phyloP scores from a whole-genome alignment of 2,329 filamentous ascomycete species.

The Aspergillus felis region DNA sequence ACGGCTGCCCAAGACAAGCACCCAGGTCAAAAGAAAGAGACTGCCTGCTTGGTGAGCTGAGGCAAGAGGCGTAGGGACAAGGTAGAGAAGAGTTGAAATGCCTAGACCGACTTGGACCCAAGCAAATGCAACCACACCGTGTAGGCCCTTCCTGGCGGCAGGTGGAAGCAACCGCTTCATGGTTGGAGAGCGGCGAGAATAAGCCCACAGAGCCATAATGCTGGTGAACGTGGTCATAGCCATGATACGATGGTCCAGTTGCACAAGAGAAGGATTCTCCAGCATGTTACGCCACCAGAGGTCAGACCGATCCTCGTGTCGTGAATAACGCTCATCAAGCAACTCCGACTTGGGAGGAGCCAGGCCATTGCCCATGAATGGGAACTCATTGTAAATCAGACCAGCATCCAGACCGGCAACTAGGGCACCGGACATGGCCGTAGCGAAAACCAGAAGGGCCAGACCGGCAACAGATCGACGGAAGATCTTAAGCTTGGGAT shows the following conservation, averaged over 20 bases:
- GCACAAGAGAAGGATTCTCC: constrained; percentile 92
- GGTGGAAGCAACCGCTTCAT: constrained; percentile 57
- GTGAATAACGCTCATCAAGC: constrained; percentile 79
- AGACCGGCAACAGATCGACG: constrained; percentile 68
- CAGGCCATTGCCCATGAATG: constrained; percentile 83
- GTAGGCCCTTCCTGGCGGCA: constrained; percentile 63
- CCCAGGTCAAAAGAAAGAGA: constrained; percentile 77
- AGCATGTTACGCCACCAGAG: constrained; percentile 97
- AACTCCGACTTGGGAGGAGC: constrained; percentile 79
- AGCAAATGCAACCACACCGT: constrained; percentile 78
- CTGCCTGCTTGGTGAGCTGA: constrained; percentile 91
- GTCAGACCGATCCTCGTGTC: constrained; percentile 72
- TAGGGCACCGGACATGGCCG: constrained; percentile 87
- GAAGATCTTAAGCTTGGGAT: constrained; percentile 68
- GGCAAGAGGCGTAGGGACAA: constrained; percentile 83
- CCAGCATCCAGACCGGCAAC: constrained; percentile 95
- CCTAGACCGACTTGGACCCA: constrained; percentile 78
- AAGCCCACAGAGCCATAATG: constrained; percentile 76
- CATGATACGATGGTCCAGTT: constrained; percentile 90
- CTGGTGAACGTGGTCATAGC: constrained; percentile 84
- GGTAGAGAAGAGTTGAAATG: constrained; percentile 86
- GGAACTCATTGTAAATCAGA: constrained; percentile 98
- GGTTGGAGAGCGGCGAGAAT: constrained; percentile 63
- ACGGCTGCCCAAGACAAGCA: constrained; percentile 72
- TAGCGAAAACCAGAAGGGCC: constrained; percentile 74